phyloP scores from a whole-genome alignment of 768 basidiomycete genomes.

The Trametes villosa region DNA sequence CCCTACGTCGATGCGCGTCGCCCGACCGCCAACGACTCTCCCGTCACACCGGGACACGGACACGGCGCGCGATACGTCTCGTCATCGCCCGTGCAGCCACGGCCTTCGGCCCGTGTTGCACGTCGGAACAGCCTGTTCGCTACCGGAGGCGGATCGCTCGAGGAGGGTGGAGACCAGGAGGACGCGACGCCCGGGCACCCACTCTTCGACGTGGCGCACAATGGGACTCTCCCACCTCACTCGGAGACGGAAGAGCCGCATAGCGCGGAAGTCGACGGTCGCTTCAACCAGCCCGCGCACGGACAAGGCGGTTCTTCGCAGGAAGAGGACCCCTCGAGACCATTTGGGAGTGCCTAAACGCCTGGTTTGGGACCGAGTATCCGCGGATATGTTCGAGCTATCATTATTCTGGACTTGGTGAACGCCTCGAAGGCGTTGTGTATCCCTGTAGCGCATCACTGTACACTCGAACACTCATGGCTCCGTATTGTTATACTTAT shows the following conservation, averaged over 20 bases:
- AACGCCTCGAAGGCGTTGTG: too few species aligned
- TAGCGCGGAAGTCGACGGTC: slow-evolving; percentile 10
- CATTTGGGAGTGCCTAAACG: background rate
- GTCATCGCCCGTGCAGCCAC: background rate
- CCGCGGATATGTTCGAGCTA: too few species aligned
- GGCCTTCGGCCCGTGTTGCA: slow-evolving; percentile 7
- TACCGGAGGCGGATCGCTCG: background rate
- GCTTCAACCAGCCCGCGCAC: background rate
- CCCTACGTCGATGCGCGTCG: background rate
- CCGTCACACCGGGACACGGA: background rate
- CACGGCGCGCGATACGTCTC: background rate
- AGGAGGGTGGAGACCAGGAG: background rate
- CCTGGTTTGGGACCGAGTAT: background rate
- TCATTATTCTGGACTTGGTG: too few species aligned
- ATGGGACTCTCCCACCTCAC: background rate
- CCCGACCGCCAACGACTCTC: background rate
- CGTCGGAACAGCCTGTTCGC: slow-evolving; percentile 9
- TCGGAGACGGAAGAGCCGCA: slow-evolving; percentile 6
- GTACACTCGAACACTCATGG: too few species aligned
- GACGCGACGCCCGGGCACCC: background rate
- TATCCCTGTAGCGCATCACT: too few species aligned
- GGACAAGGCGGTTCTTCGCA: background rate
- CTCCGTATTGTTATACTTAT: too few species aligned
- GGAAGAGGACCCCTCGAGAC: background rate
- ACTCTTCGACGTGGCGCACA: background rate